These are phyloP conservation scores for Acacia melanoxylon DNA, from an alignment of 306 rosid genomes.

Conservation along the genomic window DNA sequence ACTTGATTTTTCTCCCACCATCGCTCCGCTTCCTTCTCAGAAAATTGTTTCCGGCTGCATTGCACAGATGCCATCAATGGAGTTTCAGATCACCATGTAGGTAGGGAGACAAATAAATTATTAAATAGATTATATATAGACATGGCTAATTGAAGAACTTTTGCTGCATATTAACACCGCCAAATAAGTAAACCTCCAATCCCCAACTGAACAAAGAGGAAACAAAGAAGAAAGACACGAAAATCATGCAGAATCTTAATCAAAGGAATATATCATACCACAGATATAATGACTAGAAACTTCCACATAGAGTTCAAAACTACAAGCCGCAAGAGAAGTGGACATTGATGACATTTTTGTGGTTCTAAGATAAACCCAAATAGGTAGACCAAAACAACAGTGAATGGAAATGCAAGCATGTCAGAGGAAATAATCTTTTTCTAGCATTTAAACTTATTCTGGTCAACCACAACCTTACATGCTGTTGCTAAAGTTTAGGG, in stretches of 20 bases:
- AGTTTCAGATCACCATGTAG: constrained; percentile 29
- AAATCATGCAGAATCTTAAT: not conserved
- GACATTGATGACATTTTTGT: not conserved
- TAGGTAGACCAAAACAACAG: not conserved
- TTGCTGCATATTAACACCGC: too few relatives aligned
- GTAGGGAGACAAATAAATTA: not conserved
- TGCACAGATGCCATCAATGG: not conserved
- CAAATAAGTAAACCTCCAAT: not conserved
- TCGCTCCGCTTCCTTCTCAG: constrained; percentile 64
- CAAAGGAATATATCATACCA: not conserved
- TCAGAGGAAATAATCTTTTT: not conserved
- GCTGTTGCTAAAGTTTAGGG: not conserved
- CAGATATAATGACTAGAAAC: not conserved
- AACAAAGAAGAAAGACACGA: not conserved
- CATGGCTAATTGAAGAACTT: not conserved
- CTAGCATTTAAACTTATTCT: not conserved
- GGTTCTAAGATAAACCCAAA: not conserved
- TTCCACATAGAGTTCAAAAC: not conserved
- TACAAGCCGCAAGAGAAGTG: not conserved
- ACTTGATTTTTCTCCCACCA: constrained; percentile 92
- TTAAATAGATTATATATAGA: not conserved
- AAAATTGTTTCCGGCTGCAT: constrained; percentile 69
- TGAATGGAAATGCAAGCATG: not conserved
- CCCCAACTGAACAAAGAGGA: not conserved
- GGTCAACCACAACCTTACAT: not conserved